These are phyloP conservation scores for Pythium plurisporium DNA, from an alignment of 352 stramenopile genomes.

Conservation along the genomic window DNA sequence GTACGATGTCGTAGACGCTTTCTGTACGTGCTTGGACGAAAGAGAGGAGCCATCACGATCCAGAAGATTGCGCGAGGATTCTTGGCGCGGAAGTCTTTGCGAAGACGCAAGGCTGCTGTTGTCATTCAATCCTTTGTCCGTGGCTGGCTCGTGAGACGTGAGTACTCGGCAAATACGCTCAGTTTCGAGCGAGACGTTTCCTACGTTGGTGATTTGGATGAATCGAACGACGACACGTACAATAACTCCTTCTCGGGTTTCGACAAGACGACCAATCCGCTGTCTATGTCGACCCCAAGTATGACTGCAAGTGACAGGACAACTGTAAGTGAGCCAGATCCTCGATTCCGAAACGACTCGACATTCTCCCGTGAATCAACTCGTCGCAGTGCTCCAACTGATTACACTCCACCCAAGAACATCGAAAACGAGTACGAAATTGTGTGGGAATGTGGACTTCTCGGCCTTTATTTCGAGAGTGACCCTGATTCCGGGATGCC, in stretches of 20 bases:
- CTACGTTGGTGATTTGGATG: slow-evolving; percentile 62
- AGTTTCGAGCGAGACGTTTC: slow-evolving; percentile 78
- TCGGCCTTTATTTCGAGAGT: slow-evolving; percentile 84
- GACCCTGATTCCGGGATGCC: slow-evolving; percentile 77
- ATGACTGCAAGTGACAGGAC: slow-evolving; percentile 56
- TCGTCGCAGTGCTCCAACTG: slow-evolving; percentile 43
- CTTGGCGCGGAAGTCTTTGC: slow-evolving; percentile 36
- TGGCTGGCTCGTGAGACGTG: slow-evolving; percentile 74
- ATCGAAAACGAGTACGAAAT: slow-evolving; percentile 84
- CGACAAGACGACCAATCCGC: slow-evolving; percentile 4
- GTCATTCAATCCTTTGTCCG: slow-evolving; percentile 78
- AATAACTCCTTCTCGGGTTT: slow-evolving; percentile 38
- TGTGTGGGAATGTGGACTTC: slow-evolving; percentile 79
- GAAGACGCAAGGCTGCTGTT: slow-evolving; percentile 38
- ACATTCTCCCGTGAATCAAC: slow-evolving; percentile 47
- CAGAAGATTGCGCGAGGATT: slow-evolving; percentile 49
- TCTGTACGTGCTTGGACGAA: slow-evolving; percentile 28
- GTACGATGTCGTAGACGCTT: slow-evolving; percentile 44
- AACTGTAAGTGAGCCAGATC: slow-evolving; percentile 44
- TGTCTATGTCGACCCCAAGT: slow-evolving; percentile 11
- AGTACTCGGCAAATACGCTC: slow-evolving; percentile 72
- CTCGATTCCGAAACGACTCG: slow-evolving; percentile 35
- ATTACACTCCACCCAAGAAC: slow-evolving; percentile 60
- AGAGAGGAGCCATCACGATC: slow-evolving; percentile 45
- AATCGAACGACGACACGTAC: slow-evolving; percentile 44